Conservation (phyloP, 129 eudicot species). For the Dittrichia graveolens region DNA sequence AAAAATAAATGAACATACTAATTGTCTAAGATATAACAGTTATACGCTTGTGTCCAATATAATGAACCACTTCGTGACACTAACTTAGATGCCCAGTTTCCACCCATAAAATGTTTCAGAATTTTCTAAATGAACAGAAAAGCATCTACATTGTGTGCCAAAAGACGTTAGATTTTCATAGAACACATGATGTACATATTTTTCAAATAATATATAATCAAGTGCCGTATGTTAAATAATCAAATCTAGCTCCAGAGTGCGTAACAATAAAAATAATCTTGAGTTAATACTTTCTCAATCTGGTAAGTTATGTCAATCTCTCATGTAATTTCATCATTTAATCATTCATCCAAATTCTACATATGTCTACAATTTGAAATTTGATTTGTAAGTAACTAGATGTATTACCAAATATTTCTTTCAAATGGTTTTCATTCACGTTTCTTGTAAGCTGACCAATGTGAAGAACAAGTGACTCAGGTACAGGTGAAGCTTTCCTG, state of each 20-base stretch:
- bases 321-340: background rate
- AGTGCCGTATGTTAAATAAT: background rate
- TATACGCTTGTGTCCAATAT: too few relatives aligned
- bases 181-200: too few relatives aligned
- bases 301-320: background rate
- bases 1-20: too few relatives aligned
- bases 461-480: conserved; percentile 84
- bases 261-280: background rate
- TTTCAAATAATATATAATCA: too few relatives aligned
- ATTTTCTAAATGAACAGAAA: too few relatives aligned
- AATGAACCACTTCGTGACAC: too few relatives aligned
- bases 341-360: background rate
- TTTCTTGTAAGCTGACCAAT: conserved; percentile 88
- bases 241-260: background rate
- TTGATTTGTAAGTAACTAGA: background rate
- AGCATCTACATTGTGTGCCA: too few relatives aligned
- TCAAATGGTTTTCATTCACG: conserved; percentile 88
- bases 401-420: conserved; percentile 79
- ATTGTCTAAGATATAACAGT: too few relatives aligned
- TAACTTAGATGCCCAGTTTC: too few relatives aligned
- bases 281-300: background rate
- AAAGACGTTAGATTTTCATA: background rate
- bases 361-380: background rate
- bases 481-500: conserved; percentile 84
- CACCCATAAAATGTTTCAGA: too few relatives aligned